Evolutionary conservation across 129 eudicot species (phyloP).

Genomic region (Pseudognaphalium luteoalbum): DNA sequence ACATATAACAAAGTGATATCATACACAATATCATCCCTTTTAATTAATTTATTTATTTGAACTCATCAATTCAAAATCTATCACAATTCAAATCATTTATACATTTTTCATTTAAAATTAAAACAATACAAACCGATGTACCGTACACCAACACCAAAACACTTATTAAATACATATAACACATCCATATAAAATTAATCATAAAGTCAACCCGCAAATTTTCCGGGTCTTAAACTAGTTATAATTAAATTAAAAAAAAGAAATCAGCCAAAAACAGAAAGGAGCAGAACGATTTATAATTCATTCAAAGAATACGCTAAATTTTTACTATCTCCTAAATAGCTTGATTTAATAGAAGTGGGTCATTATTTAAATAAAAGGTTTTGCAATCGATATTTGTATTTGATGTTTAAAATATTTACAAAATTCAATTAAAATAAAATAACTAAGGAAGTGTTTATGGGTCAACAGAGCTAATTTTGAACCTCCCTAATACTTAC

Average conservation of each 20-base stretch:
- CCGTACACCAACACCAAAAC: too few species aligned
- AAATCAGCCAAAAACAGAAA: neutral
- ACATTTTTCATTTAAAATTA: too few species aligned
- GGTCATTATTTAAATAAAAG: neutral
- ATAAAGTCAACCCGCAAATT: too few species aligned
- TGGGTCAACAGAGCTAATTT: neutral
- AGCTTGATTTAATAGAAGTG: neutral
- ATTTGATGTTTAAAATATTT: neutral
- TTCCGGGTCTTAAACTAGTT: too few species aligned
- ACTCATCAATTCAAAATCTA: too few species aligned
- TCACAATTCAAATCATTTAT: too few species aligned
- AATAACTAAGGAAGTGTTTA: neutral
- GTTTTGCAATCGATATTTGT: neutral
- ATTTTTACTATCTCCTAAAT: neutral
- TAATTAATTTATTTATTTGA: too few species aligned
- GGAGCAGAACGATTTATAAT: neutral
- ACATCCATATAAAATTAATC: too few species aligned
- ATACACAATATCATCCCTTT: too few species aligned
- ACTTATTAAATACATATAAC: too few species aligned
- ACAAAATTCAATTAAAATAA: neutral
- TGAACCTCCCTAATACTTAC: neutral
- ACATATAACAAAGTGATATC: too few species aligned
- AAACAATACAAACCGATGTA: too few species aligned
- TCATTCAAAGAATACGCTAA: neutral
- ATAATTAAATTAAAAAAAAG: neutral